Evolutionary conservation across 2,329 filamentous ascomycete genomes (phyloP).

Genomic region (Neofusicoccum kwambonambiense): DNA sequence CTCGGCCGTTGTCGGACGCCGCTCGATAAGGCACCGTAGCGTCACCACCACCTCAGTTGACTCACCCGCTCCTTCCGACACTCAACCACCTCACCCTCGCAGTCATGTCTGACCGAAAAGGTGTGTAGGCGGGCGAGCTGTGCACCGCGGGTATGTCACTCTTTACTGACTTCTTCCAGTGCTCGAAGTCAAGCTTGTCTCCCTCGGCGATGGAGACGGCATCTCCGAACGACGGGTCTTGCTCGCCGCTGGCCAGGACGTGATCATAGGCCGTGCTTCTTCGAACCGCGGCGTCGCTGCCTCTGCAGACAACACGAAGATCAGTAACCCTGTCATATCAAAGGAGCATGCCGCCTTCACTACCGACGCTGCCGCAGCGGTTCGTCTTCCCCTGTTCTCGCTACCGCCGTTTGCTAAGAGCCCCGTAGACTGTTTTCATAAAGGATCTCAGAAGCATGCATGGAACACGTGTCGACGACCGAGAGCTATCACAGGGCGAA

Average conservation of each 20-base stretch:
- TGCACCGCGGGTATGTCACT: slow-evolving; percentile 17
- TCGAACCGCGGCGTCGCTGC: slow-evolving; percentile 38
- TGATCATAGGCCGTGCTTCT: slow-evolving; percentile 46
- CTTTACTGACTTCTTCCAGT: slow-evolving; percentile 40
- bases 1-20: slow-evolving; percentile 9
- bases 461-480: slow-evolving; percentile 57
- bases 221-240: slow-evolving; percentile 32
- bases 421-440: slow-evolving; percentile 42
- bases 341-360: slow-evolving; percentile 60
- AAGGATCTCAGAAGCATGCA: slow-evolving; percentile 61
- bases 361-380: slow-evolving; percentile 22
- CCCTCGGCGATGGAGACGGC: slow-evolving; percentile 42
- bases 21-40: slow-evolving; percentile 14
- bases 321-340: slow-evolving; percentile 71
- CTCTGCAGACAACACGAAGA: slow-evolving; percentile 60
- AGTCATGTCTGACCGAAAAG: slow-evolving; percentile 13
- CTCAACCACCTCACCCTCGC: not conserved
- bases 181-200: slow-evolving; percentile 33
- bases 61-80: not conserved
- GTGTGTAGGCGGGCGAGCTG: slow-evolving; percentile 22
- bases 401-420: not conserved
- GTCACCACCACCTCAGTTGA: slow-evolving; percentile 13
- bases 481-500: slow-evolving; percentile 25
- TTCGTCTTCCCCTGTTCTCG: not conserved
- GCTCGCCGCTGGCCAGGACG: slow-evolving; percentile 25